A percentile compares a stretch with the other conserved stretches of the same genome.
Evolutionary conservation across 2,329 filamentous ascomycete species (phyloP).

Genomic region (Calycina marina): DNA sequence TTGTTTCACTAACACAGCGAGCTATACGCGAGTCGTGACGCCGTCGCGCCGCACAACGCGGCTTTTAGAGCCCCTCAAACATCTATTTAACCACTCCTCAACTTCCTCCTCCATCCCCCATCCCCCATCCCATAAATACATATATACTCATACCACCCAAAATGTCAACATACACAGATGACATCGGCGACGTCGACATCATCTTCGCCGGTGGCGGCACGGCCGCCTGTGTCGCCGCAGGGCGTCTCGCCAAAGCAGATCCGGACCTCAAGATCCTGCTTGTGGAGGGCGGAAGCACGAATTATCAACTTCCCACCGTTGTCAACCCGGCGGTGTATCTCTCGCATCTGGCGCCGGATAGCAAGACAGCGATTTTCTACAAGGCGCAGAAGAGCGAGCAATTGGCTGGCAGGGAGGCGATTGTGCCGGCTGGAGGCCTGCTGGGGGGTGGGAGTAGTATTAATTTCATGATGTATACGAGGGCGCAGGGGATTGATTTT

Average conservation of each 20-base stretch:
- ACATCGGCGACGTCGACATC: constrained; percentile 30
- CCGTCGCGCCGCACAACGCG: no score
- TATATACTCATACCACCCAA: no score
- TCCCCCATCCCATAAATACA: no score
- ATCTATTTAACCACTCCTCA: no score
- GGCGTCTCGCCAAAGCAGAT: constrained; percentile 34
- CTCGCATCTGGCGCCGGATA: constrained; percentile 31
- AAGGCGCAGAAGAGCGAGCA: constrained; percentile 30
- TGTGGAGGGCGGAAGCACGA: constrained; percentile 38
- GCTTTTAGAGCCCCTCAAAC: no score
- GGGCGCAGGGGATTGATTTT: constrained; percentile 31
- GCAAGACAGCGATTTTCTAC: constrained; percentile 36
- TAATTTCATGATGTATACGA: constrained; percentile 41
- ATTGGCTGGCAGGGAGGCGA: constrained; percentile 29
- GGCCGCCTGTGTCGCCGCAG: constrained; percentile 34
- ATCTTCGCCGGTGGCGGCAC: constrained; percentile 35
- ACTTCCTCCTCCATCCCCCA: no score
- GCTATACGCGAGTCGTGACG: no score
- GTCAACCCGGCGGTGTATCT: constrained; percentile 35
- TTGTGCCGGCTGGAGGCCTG: constrained; percentile 29
- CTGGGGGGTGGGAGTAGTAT: constrained; percentile 52
- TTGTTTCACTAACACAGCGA: no score
- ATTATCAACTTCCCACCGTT: constrained; percentile 33
- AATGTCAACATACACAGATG: constrained; percentile 17
- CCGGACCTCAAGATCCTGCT: constrained; percentile 34